Percentiles rank a stretch among this genome's conserved stretches.
Conservation (phyloP, 192 early-diverging fungal species). For the Haplosporangium gracile region DNA sequence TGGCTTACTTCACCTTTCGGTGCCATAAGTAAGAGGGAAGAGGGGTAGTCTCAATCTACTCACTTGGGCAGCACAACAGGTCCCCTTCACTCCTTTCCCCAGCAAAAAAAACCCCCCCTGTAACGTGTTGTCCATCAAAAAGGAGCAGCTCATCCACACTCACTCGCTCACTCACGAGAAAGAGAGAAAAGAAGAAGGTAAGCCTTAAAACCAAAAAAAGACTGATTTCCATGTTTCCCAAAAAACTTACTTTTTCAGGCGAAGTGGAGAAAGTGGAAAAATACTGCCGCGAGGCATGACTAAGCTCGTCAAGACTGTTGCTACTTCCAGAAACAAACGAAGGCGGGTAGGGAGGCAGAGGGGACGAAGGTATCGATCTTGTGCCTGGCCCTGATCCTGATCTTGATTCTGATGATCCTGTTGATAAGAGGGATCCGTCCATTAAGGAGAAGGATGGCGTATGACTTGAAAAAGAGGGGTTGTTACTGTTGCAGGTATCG, state of each 20-base stretch:
- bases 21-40: not conserved
- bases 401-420: not conserved
- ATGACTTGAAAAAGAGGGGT: not conserved
- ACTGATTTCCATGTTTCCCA: not conserved
- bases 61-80: not conserved
- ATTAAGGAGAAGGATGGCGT: not conserved
- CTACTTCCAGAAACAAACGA: not conserved
- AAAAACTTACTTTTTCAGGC: slow-evolving; percentile 32
- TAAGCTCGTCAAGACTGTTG: slow-evolving; percentile 8
- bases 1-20: not conserved
- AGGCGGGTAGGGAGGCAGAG: slow-evolving; percentile 6
- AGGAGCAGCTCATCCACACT: not conserved
- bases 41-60: not conserved
- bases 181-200: not conserved
- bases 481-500: not conserved
- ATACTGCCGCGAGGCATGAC: slow-evolving; percentile 12
- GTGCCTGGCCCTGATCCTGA: not conserved
- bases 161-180: not conserved
- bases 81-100: not conserved
- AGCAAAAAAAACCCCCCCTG: not conserved
- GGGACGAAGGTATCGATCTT: slow-evolving; percentile 8
- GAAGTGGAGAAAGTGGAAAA: slow-evolving; percentile 26
- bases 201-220: not conserved
- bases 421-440: not conserved
- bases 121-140: not conserved